phyloP scores from a whole-genome alignment of 768 basidiomycete genomes.

The Trametes elegans region DNA sequence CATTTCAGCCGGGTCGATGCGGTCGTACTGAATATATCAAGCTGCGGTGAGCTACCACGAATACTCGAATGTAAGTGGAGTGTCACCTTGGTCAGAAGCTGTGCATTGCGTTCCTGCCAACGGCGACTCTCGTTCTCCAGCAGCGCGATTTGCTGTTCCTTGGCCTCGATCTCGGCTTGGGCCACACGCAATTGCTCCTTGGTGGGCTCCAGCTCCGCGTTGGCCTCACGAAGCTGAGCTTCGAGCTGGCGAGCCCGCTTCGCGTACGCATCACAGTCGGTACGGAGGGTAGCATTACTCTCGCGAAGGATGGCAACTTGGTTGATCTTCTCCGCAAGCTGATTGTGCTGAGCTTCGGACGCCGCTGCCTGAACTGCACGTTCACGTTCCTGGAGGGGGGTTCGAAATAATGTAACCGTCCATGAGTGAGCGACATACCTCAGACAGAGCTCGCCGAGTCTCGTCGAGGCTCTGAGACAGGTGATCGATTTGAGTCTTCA shows the following conservation, averaged over 20 bases:
- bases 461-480: conserved; percentile 69
- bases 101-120: conserved; percentile 84
- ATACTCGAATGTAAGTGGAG: too few species aligned
- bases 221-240: conserved; percentile 52
- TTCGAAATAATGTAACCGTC: not conserved
- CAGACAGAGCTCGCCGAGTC: conserved; percentile 63
- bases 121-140: conserved; percentile 74
- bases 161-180: conserved; percentile 73
- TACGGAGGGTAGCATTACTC: conserved; percentile 82
- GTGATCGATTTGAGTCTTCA: conserved; percentile 76
- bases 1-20: conserved; percentile 83
- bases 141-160: conserved; percentile 60
- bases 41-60: not conserved
- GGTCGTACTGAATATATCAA: conserved; percentile 66
- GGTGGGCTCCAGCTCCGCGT: conserved; percentile 67
- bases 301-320: conserved; percentile 84
- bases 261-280: conserved; percentile 68
- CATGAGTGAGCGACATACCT: conserved; percentile 40
- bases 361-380: conserved; percentile 67
- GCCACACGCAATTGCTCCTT: conserved; percentile 66
- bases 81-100: conserved; percentile 84
- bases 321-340: conserved; percentile 83
- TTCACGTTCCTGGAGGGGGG: conserved; percentile 65
- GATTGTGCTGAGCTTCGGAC: conserved; percentile 77
- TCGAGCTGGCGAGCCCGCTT: conserved; percentile 72